Evolutionary conservation across 2,329 filamentous ascomycete genomes (phyloP).

Genomic region (Xylariales sp.): DNA sequence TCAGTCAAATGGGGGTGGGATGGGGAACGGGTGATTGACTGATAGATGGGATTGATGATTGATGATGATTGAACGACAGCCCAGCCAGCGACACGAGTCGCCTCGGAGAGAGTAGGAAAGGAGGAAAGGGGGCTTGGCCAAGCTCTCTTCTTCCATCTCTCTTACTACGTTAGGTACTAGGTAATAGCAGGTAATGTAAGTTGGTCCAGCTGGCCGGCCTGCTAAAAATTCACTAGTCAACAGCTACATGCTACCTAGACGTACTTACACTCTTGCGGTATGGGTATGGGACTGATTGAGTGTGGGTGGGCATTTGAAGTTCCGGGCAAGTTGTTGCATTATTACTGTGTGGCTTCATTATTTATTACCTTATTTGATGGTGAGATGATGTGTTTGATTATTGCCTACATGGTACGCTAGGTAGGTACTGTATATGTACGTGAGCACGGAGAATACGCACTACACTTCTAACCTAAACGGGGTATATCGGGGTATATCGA

Average conservation of each 20-base stretch:
- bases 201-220: constrained; percentile 12
- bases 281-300: neutral
- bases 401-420: neutral
- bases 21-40: constrained; percentile 3
- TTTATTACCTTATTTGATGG: constrained; percentile 18
- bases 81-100: constrained; percentile 20
- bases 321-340: constrained; percentile 16
- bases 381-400: constrained; percentile 36
- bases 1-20: neutral
- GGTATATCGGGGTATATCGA: neutral
- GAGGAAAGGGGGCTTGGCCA: constrained; percentile 5
- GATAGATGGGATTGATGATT: no score
- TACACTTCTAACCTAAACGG: constrained; percentile 14
- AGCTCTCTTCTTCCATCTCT: no score
- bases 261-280: neutral
- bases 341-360: no score
- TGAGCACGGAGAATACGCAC: constrained; percentile 17
- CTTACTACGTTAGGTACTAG: neutral
- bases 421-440: neutral
- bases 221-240: constrained; percentile 30
- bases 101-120: constrained; percentile 29
- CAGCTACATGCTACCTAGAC: neutral
- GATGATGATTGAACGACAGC: neutral
- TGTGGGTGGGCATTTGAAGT: constrained; percentile 17
- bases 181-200: neutral